Evolutionary conservation across 805 yeast genomes (phyloP), one percentile per base, ranked within the genome.

Genomic region (Lipomyces yamadae): DNA sequence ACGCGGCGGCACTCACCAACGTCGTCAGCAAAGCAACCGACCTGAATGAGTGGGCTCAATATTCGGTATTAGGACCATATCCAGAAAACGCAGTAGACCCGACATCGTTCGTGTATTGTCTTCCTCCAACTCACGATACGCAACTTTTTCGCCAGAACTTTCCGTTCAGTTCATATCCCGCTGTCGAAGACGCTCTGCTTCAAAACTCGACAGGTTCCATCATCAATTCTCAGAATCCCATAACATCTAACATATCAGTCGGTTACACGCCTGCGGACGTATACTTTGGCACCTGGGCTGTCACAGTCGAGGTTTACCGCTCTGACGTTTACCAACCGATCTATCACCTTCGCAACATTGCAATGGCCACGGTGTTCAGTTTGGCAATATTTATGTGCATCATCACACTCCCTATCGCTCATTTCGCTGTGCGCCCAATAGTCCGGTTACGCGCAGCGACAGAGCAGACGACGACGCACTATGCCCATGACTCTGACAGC

Each of bases 341-440:
- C 4, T 78, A 82, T 30, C 84, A 82, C 69, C 78, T 92, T 53
- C 83, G 88, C 1, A 85, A 85, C 70, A 88, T 92, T 60, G 88
- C 91, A 66, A 83, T 88, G 56, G 96, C 95, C 4, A 88, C 90
- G 0, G 91, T 90, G 32, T 80, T 92, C 50, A 96, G 90, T 0
- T 85, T 90, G 29, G 95, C 95, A 2, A 90, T 81, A 0, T 84
- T 89, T 69, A 86, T 91, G 81, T 86, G 90, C 70, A 67, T 90
- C 0, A 75, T 90, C n/a, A 91, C 97, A 0, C 84, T 92, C 75
- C 93, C 95, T 4, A 77, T 92, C 62, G 92, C 97, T 0, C 92
- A 90, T 66, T 89, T 87, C 81, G 92, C 93, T 45, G 93, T 92
- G 4, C 78, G 90, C 70, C 97, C 98, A 0, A 91, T 92, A 65